Evolutionary conservation across 805 yeast species (phyloP), one percentile per base, ranked within the genome.

Genomic region (Saturnispora ahearnii): DNA sequence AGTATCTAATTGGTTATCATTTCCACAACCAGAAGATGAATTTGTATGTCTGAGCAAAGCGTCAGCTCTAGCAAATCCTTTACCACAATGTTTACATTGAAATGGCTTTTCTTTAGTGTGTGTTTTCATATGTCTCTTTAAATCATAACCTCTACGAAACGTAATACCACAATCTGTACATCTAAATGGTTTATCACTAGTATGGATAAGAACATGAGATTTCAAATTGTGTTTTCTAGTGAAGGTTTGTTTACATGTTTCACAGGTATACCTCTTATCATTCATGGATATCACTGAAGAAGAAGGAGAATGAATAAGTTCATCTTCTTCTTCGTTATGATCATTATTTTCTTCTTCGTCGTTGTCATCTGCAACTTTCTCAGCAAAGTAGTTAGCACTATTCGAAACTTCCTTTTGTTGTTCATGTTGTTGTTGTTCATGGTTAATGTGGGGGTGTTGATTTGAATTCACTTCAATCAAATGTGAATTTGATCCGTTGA

Each of bases 51-150:
- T 70, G 3, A 80, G 74, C 28, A 86, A 69, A 0, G 95, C 89
- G 63, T 86, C 95, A 1, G 81, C 79, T 32, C 95, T 68, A 1
- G 91, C 86, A 65, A 86, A 86, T 40, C 72, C 67, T 43, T 84
- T 72, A 13, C 76, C 75, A 66, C 95, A 86, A 44, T 69, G 68
- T 18, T 66, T 66, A 62, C 95, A 86, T 40, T 61, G 65, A 60
- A 68, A 81, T 1, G 91, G 90, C 61, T 77, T 81, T 55, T 79
- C 87, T 22, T 91, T 91, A 0, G 88, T 77, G 60, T 86, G 95
- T 33, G 82, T 70, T 63, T 82, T 82, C 51, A 76, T 77, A 59
- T 86, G 95, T 48, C 95, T 73, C 59, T 80, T 84, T 58, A 87
- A 70, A 62, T 87, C 95, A 62, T 85, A 90, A 30, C 79, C 73